A percentile compares a stretch with the other conserved stretches of the same genome.
phyloP scores from a whole-genome alignment of 2,329 filamentous ascomycete genomes.

The Phialophora chinensis region DNA sequence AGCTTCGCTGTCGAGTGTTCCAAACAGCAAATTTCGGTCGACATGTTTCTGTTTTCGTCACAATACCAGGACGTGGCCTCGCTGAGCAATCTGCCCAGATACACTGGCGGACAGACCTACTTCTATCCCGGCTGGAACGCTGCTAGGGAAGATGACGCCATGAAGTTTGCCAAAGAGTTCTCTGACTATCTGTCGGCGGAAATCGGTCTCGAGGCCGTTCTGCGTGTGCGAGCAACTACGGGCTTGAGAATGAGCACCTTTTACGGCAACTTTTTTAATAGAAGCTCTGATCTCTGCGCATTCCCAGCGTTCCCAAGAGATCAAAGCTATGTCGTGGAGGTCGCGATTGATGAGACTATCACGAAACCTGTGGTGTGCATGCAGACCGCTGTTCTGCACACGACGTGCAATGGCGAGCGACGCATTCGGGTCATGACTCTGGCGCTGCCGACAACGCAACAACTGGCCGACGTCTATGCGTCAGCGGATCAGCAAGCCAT shows the following conservation, averaged over 20 bases:
- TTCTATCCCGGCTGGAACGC: constrained; percentile 99
- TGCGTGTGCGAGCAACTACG: constrained; percentile 92
- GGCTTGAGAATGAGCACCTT: constrained; percentile 96
- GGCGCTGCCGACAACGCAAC: constrained; percentile 89
- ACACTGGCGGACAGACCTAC: constrained; percentile 96
- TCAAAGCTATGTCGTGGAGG: constrained; percentile 96
- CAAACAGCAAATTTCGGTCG: constrained; percentile 97
- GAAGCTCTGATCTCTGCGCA: constrained; percentile 94
- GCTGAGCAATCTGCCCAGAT: constrained; percentile 90
- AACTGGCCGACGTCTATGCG: constrained; percentile 87
- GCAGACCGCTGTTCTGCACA: constrained; percentile 94
- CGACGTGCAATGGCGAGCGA: constrained; percentile 95
- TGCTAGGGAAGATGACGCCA: constrained; percentile 88
- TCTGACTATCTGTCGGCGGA: constrained; percentile 96
- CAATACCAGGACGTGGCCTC: constrained; percentile 98
- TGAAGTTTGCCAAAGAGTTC: constrained; percentile 97
- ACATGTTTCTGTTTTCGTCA: constrained; percentile 96
- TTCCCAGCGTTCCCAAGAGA: constrained; percentile 98
- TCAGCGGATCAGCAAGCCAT: constrained; percentile 94
- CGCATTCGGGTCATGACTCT: constrained; percentile 94
- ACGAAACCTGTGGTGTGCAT: constrained; percentile 90
- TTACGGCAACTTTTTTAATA: constrained; percentile 99
- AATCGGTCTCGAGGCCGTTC: constrained; percentile 93
- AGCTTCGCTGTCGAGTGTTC: constrained; percentile 98
- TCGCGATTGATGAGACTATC: constrained; percentile 94